A percentile compares a stretch with the other conserved stretches of the same genome.
phyloP scores from a whole-genome alignment of 2,329 filamentous ascomycete species.

The Blastomyces silverae region DNA sequence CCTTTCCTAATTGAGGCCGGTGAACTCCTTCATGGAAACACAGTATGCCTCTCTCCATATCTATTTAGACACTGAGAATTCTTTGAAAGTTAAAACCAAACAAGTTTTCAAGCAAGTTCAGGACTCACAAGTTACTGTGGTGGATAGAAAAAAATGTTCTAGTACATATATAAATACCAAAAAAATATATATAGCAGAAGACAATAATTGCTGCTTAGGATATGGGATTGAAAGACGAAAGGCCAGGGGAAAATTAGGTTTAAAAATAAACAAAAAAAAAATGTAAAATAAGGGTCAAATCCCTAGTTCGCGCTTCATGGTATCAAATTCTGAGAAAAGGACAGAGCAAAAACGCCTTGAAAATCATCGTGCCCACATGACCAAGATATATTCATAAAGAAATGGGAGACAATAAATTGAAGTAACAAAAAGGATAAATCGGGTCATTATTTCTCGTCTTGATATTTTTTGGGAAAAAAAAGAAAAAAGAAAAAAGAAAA shows the following conservation, averaged over 20 bases:
- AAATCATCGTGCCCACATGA: too few species aligned
- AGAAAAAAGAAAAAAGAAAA: neutral
- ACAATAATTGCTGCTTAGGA: neutral
- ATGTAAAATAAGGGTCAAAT: too few species aligned
- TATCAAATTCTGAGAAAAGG: conserved; percentile 1
- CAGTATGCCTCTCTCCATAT: neutral
- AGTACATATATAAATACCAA: neutral
- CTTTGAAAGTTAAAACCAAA: too few species aligned
- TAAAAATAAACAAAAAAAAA: neutral
- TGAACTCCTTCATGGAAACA: neutral
- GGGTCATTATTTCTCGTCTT: too few species aligned
- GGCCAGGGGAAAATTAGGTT: neutral
- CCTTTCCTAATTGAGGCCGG: too few species aligned
- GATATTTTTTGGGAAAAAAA: too few species aligned
- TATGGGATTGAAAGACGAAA: neutral
- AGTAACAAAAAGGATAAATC: too few species aligned
- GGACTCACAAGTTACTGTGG: neutral
- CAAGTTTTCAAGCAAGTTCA: neutral
- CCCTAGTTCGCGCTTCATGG: neutral
- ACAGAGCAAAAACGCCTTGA: neutral
- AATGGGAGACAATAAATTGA: too few species aligned
- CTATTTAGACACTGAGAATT: neutral
- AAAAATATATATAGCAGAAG: neutral
- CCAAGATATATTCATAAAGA: too few species aligned
- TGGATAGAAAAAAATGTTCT: neutral